phyloP scores from a whole-genome alignment of 257 asterid species.

The Leptodermis oblonga region DNA sequence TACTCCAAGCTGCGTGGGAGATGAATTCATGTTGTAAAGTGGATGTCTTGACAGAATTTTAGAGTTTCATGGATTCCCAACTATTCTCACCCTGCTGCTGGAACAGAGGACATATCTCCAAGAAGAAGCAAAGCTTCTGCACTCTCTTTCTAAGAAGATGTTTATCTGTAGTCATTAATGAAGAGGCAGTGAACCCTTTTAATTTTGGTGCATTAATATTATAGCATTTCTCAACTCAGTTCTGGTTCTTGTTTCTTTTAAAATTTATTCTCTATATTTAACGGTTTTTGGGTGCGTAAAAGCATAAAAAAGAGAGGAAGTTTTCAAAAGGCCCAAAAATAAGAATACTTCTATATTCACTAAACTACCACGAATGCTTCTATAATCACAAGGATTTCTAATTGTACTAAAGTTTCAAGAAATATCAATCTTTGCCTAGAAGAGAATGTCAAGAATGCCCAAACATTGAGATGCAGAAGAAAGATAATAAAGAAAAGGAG shows the following conservation, averaged over 20 bases:
- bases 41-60: slow-evolving; percentile 72
- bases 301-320: not conserved
- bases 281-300: slow-evolving; percentile 5
- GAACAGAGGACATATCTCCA: not conserved
- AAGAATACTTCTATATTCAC: too few relatives aligned
- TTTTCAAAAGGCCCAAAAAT: too few relatives aligned
- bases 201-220: slow-evolving; percentile 4
- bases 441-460: too few relatives aligned
- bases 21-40: slow-evolving; percentile 74
- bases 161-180: not conserved
- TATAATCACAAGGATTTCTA: too few relatives aligned
- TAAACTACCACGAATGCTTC: too few relatives aligned
- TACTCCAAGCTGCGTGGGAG: slow-evolving; percentile 49
- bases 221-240: not conserved
- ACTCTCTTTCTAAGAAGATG: not conserved
- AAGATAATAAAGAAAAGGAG: too few relatives aligned
- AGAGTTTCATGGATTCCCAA: slow-evolving; percentile 89
- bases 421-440: too few relatives aligned
- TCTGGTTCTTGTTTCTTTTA: not conserved
- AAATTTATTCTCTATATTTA: not conserved
- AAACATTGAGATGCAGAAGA: too few relatives aligned
- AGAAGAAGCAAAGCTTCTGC: not conserved
- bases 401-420: too few relatives aligned
- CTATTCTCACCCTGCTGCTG: slow-evolving; percentile 16
- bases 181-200: not conserved